Evolutionary conservation across 305 asterid genomes (phyloP).

Genomic region (Petunia hybrid): DNA sequence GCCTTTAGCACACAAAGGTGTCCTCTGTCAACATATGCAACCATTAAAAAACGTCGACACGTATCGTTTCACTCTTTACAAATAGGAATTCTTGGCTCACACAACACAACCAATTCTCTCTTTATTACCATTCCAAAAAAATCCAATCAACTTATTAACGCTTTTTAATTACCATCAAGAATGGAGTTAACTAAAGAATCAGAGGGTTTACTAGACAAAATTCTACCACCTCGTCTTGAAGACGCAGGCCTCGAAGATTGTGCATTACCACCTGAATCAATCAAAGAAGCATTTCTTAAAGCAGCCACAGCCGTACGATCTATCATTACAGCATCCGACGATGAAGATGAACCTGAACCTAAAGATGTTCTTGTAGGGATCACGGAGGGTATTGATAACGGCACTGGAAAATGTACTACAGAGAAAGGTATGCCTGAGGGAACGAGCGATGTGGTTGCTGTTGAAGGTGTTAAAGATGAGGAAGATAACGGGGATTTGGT

Average conservation of each 20-base stretch:
- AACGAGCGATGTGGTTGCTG: constrained; percentile 51
- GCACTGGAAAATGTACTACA: constrained; percentile 54
- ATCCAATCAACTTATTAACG: not conserved
- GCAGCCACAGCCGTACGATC: constrained; percentile 86
- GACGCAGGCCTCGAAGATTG: constrained; percentile 98
- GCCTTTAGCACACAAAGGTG: not conserved
- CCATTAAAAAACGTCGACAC: not conserved
- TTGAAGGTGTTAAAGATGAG: constrained; percentile 42
- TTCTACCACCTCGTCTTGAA: constrained; percentile 79
- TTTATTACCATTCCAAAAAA: not conserved
- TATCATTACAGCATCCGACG: constrained; percentile 53
- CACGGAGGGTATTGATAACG: constrained; percentile 52
- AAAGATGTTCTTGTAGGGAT: constrained; percentile 66
- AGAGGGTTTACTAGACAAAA: constrained; percentile 50
- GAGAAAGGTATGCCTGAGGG: constrained; percentile 61
- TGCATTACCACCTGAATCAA: constrained; percentile 82
- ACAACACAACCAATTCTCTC: not conserved
- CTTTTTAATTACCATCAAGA: not conserved
- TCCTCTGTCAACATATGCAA: not conserved
- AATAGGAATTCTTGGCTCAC: not conserved
- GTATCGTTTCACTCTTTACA: not conserved
- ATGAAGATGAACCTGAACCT: constrained; percentile 47
- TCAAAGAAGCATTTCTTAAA: constrained; percentile 73
- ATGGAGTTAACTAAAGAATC: constrained; percentile 61
- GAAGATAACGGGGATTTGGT: constrained; percentile 49